Conservation (phyloP, 768 basidiomycete species). For the Agrocybe praecox region DNA sequence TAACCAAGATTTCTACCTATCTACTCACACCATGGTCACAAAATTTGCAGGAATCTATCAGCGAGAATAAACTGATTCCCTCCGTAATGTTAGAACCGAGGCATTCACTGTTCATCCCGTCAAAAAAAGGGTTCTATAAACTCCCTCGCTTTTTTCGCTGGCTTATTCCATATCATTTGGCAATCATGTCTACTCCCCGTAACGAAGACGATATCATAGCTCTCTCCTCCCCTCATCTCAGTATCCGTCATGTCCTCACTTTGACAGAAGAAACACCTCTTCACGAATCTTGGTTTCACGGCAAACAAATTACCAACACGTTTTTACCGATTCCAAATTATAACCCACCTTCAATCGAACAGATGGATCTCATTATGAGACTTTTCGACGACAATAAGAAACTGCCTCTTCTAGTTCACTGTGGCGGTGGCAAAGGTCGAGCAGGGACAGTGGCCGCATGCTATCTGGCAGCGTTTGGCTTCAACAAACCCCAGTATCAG, state of each 20-base stretch:
- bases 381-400: slow-evolving; percentile 47
- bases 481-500: slow-evolving; percentile 39
- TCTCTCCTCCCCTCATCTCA: slow-evolving; percentile 47
- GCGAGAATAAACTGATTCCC: slow-evolving; percentile 33
- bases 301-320: slow-evolving; percentile 48
- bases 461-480: slow-evolving; percentile 60
- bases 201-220: slow-evolving; percentile 49
- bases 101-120: slow-evolving; percentile 41
- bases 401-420: slow-evolving; percentile 56
- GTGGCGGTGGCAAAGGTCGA: slow-evolving; percentile 64
- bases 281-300: slow-evolving; percentile 45
- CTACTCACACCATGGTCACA: slow-evolving; percentile 46
- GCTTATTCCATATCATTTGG: slow-evolving; percentile 59
- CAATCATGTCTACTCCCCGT: slow-evolving; percentile 63
- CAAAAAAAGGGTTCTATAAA: slow-evolving; percentile 30
- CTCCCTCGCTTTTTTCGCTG: slow-evolving; percentile 65
- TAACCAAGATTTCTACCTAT: slow-evolving; percentile 23
- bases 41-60: slow-evolving; percentile 33
- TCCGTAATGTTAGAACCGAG: slow-evolving; percentile 43
- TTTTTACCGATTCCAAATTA: slow-evolving; percentile 59
- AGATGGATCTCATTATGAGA: slow-evolving; percentile 57
- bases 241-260: slow-evolving; percentile 59
- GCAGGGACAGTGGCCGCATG: slow-evolving; percentile 66
- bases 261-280: slow-evolving; percentile 62
- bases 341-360: slow-evolving; percentile 57